Evolutionary conservation across 2,329 filamentous ascomycete genomes (phyloP).

Genomic region (Coniella lustricola): DNA sequence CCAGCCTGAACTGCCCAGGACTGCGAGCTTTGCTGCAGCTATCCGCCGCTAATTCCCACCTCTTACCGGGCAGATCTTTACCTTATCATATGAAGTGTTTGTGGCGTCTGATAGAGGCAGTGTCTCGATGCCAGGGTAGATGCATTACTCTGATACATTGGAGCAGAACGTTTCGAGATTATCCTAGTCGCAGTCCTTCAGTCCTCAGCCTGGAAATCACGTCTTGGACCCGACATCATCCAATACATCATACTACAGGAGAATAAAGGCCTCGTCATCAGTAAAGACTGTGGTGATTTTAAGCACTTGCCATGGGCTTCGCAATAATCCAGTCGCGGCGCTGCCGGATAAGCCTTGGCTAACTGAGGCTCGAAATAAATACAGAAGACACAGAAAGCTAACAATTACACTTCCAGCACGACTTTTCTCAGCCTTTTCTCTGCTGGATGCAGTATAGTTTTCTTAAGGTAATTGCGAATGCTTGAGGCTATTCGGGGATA

Average conservation of each 20-base stretch:
- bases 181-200: neutral
- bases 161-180: slow-evolving; percentile 23
- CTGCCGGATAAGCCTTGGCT: no score
- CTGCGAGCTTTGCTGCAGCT: slow-evolving; percentile 31
- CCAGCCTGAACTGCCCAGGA: slow-evolving; percentile 26
- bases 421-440: no score
- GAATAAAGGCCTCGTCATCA: neutral
- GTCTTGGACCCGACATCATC: neutral
- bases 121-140: slow-evolving; percentile 38
- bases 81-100: slow-evolving; percentile 36
- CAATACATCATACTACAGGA: neutral
- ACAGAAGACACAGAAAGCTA: no score
- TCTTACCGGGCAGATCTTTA: slow-evolving; percentile 30
- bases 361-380: no score
- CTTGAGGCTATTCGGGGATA: neutral
- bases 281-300: neutral
- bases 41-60: slow-evolving; percentile 30
- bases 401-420: no score
- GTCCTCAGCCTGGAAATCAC: neutral
- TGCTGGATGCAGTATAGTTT: neutral
- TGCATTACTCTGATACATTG: slow-evolving; percentile 39
- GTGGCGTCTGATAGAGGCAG: slow-evolving; percentile 40
- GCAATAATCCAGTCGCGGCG: no score
- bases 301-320: no score
- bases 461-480: neutral